A percentile compares a stretch with the other conserved stretches of the same genome.
Evolutionary conservation across 2,329 filamentous ascomycete genomes (phyloP).

Genomic region (Emergomyces africanus): DNA sequence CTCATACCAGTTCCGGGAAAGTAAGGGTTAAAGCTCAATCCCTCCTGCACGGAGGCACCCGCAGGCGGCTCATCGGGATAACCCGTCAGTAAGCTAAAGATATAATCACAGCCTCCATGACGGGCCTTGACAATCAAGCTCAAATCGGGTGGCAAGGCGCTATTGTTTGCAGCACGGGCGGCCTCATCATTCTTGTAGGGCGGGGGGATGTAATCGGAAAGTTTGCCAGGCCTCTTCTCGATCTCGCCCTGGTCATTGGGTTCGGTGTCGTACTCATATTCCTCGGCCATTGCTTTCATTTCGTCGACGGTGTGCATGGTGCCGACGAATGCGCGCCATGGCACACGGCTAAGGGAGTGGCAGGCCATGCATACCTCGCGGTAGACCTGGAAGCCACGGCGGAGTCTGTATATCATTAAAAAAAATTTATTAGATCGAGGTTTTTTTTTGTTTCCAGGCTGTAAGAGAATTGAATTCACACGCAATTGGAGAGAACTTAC

Average conservation of each 20-base stretch:
- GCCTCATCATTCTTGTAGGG: conserved; percentile 99
- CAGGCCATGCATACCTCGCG: conserved; percentile 95
- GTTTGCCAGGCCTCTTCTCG: conserved; percentile 95
- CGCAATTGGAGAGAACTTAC: conserved; percentile 44
- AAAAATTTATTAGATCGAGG: conserved; percentile 10
- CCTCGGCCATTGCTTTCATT: conserved; percentile 92
- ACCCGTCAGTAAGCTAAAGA: conserved; percentile 91
- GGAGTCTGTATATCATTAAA: conserved; percentile 54
- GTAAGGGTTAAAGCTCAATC: conserved; percentile 99
- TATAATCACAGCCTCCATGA: conserved; percentile 96
- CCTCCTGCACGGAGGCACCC: conserved; percentile 69
- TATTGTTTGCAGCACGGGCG: conserved; percentile 94
- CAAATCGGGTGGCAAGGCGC: conserved; percentile 93
- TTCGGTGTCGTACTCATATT: conserved; percentile 97
- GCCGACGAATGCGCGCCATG: conserved; percentile 86
- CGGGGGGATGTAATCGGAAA: conserved; percentile 87
- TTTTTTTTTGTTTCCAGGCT: conserved; percentile 4
- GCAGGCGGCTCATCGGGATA: conserved; percentile 95
- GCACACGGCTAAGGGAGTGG: conserved; percentile 90
- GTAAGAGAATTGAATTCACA: background rate
- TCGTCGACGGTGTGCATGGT: conserved; percentile 90
- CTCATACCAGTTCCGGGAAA: conserved; percentile 81
- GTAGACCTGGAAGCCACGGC: conserved; percentile 99
- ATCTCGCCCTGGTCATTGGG: conserved; percentile 97
- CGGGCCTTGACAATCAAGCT: conserved; percentile 95